Evolutionary conservation across 108 stramenopile species (phyloP).

Genomic region (Cyclotella baltica): DNA sequence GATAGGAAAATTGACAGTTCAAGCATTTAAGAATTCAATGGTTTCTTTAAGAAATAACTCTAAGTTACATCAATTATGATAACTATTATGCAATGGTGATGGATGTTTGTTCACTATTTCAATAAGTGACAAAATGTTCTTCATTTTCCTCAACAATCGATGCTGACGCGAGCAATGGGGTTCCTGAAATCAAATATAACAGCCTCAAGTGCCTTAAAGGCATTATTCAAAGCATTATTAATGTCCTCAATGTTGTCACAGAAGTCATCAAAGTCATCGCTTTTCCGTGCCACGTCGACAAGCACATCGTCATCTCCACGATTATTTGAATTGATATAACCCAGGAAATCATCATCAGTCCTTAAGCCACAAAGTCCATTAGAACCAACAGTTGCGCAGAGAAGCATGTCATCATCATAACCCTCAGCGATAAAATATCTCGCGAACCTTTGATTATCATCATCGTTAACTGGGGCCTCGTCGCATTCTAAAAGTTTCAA

Average conservation of each 20-base stretch:
- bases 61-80: constrained; percentile 1
- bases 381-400: constrained; percentile 20
- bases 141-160: constrained; percentile 13
- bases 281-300: constrained; percentile 24
- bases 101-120: background rate
- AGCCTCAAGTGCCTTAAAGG: constrained; percentile 28
- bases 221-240: constrained; percentile 17
- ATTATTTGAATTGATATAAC: background rate
- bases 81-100: background rate
- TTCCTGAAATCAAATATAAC: constrained; percentile 42
- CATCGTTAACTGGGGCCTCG: background rate
- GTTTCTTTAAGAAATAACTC: background rate
- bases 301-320: constrained; percentile 30
- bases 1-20: background rate
- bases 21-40: background rate
- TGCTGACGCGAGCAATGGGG: constrained; percentile 33
- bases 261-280: constrained; percentile 46
- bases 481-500: constrained; percentile 32
- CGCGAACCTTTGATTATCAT: constrained; percentile 21
- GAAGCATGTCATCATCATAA: constrained; percentile 37
- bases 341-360: constrained; percentile 33
- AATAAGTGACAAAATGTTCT: constrained; percentile 6
- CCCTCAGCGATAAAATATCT: constrained; percentile 22
- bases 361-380: constrained; percentile 11
- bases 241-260: constrained; percentile 22